phyloP scores from a whole-genome alignment of 257 asterid genomes.

The Avicennia marina region DNA sequence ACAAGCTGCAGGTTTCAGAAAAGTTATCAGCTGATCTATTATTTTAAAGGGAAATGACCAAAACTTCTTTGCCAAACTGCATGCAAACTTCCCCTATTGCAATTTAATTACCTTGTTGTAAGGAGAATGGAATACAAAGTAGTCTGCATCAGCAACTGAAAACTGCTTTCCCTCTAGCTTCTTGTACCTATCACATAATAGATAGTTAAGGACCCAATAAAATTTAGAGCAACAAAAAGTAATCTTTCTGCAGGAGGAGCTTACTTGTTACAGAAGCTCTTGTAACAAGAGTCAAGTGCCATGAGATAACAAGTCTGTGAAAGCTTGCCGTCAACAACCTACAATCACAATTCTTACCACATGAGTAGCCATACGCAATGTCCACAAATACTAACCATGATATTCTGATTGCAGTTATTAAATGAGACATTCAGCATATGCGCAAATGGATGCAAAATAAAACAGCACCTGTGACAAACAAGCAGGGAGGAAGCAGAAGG shows the following conservation, averaged over 20 bases:
- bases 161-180: slow-evolving; percentile 62
- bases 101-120: slow-evolving; percentile 65
- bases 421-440: slow-evolving; percentile 3
- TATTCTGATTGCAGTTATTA: not conserved
- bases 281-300: slow-evolving; percentile 98
- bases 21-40: too few relatives aligned
- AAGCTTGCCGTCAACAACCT: slow-evolving; percentile 99
- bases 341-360: slow-evolving; percentile 18
- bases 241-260: slow-evolving; percentile 7
- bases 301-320: slow-evolving; percentile 97
- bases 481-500: too few relatives aligned
- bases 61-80: too few relatives aligned
- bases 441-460: not conserved
- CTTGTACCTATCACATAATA: slow-evolving; percentile 41
- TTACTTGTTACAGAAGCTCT: slow-evolving; percentile 74
- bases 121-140: slow-evolving; percentile 75
- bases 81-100: not conserved
- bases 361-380: slow-evolving; percentile 17
- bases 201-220: not conserved
- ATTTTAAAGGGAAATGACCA: not conserved
- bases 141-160: slow-evolving; percentile 52
- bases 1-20: slow-evolving; percentile 57
- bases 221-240: not conserved
- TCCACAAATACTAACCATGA: not conserved
- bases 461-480: too few relatives aligned